phyloP scores from a whole-genome alignment of 2,329 filamentous ascomycete species.

The Phialophora expanda region DNA sequence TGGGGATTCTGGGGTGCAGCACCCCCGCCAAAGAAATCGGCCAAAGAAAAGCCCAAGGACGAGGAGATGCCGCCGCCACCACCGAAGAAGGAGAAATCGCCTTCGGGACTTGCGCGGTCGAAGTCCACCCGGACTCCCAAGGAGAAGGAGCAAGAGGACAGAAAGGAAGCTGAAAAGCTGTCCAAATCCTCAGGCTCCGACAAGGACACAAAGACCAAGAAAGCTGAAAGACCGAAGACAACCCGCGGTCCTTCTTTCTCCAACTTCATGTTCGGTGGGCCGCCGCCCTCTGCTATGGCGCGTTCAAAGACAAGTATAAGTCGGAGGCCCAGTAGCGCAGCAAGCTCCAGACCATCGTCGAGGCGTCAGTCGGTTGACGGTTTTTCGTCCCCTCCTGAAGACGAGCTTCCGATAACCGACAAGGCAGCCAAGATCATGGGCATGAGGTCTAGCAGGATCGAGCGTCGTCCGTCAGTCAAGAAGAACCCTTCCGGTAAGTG shows the following conservation, averaged over 20 bases:
- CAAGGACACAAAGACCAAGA: slow-evolving; percentile 62
- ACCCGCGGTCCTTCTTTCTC: slow-evolving; percentile 64
- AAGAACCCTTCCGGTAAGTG: slow-evolving; percentile 48
- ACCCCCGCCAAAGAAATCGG: slow-evolving; percentile 52
- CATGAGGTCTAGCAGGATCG: slow-evolving; percentile 55
- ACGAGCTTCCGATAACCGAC: slow-evolving; percentile 66
- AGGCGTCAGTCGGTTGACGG: slow-evolving; percentile 73
- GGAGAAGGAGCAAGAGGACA: slow-evolving; percentile 60
- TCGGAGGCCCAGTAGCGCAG: slow-evolving; percentile 62
- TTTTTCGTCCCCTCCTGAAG: slow-evolving; percentile 73
- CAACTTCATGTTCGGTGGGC: slow-evolving; percentile 69
- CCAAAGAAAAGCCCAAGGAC: slow-evolving; percentile 57
- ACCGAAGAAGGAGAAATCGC: slow-evolving; percentile 49
- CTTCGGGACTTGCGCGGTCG: slow-evolving; percentile 56
- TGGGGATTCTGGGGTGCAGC: slow-evolving; percentile 77
- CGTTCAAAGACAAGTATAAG: slow-evolving; percentile 66
- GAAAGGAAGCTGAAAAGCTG: slow-evolving; percentile 62
- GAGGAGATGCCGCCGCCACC: slow-evolving; percentile 38
- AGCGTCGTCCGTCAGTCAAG: slow-evolving; percentile 57
- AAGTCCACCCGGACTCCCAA: slow-evolving; percentile 61
- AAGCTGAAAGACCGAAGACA: slow-evolving; percentile 59
- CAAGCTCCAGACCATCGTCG: slow-evolving; percentile 61
- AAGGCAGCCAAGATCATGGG: slow-evolving; percentile 83
- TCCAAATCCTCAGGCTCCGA: slow-evolving; percentile 77
- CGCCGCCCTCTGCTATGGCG: slow-evolving; percentile 57